These are phyloP conservation scores for Posidonia australis DNA, from an alignment of 106 monocot genomes.

Conservation along the genomic window DNA sequence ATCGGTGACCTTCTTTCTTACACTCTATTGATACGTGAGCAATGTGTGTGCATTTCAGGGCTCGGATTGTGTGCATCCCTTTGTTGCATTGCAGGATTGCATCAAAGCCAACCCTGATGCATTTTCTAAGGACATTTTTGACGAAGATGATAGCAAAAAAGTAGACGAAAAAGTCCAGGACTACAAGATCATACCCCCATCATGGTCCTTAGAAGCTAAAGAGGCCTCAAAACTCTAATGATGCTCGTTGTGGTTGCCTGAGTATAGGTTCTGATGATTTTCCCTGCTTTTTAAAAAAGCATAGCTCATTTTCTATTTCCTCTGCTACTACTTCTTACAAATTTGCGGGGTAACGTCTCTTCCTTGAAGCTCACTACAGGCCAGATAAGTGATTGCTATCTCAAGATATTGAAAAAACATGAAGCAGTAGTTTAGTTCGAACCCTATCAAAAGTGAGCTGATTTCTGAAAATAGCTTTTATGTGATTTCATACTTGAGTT, in stretches of 20 bases:
- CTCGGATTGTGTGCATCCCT: slow-evolving; percentile 85
- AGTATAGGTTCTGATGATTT: too few species aligned
- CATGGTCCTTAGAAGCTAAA: slow-evolving; percentile 1
- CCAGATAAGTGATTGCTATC: too few species aligned
- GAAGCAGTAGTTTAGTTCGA: too few species aligned
- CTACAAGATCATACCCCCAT: slow-evolving; percentile 2
- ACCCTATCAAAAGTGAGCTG: too few species aligned
- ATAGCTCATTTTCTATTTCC: neutral
- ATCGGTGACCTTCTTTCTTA: too few species aligned
- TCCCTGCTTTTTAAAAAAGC: neutral
- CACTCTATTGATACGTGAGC: neutral
- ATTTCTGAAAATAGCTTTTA: too few species aligned
- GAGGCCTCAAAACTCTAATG: neutral
- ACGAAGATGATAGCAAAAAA: slow-evolving; percentile 32
- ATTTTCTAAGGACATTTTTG: slow-evolving; percentile 78
- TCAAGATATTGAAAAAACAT: too few species aligned
- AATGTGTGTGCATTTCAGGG: slow-evolving; percentile 37
- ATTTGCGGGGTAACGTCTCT: too few species aligned
- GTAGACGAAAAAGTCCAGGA: slow-evolving; percentile 5
- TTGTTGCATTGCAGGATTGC: slow-evolving; percentile 85
- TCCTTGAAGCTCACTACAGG: too few species aligned
- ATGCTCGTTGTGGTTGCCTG: neutral
- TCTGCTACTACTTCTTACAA: neutral
- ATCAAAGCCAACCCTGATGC: slow-evolving; percentile 81
- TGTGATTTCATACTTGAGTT: too few species aligned